Base-by-base conservation (phyloP, 2,329 filamentous ascomycete genomes). In the Lecanicillium sp. region DNA sequence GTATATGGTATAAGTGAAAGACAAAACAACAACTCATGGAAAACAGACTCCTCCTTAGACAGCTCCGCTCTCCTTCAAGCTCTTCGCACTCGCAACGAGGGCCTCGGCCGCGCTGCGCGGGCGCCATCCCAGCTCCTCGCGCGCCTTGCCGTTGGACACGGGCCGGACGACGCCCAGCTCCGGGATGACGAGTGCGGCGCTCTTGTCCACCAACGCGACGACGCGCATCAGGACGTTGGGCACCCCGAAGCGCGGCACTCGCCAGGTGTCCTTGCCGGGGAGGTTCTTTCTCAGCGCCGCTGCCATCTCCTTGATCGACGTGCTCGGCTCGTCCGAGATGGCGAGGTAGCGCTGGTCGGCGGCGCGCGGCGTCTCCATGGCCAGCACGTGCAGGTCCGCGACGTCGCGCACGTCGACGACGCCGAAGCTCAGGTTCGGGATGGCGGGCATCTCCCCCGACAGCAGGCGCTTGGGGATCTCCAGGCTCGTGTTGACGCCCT, bases 391-490 rank as follows among this genome's bases (percentile, higher is more conserved):
- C 27, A 50, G 42, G 27, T 40, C 42, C 3, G 55, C 57, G 9
- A 58, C 56, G 27, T 59, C 57, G 23, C 56, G 52, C 3, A 58
- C 56, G 40, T 59, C 56, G 11, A 55, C 51, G 9, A 51, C 27
- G 24, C 51, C 48, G 17, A 58, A 60, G n/a, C 42, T 52, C 14
- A 63, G 19, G 39, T 60, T 58, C 3, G 60, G 56, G 6, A 58
- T 50, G 5, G 60, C 60, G 8, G 54, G 53, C 27, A 56, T 45
- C 17, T 56, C 49, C 8, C 61, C 61, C 5, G 49, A 37, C 2
- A 58, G 53, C 20, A 63, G 45, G 17, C 58, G 49, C 6, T 61
- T 56, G 17, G 63, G 51, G 20, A 62, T 45, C 32, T 55, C 48
- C n/a, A 50, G 29, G 54, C 51, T 53, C n/a, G 50, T 47, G 29